Conservation (phyloP, 2,329 filamentous ascomycete species). For the Cyphellophora europaea region DNA sequence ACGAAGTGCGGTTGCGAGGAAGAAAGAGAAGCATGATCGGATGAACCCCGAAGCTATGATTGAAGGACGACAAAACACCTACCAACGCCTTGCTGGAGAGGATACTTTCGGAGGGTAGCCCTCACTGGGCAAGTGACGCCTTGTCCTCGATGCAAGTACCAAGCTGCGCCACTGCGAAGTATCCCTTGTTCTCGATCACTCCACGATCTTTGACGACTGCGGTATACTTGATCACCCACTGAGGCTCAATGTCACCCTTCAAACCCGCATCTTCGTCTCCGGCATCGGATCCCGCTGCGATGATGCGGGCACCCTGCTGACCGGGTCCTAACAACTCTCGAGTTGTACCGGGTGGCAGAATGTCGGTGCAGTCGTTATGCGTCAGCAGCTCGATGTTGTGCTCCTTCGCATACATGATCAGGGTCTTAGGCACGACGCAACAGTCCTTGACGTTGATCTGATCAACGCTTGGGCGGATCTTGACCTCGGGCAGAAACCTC, state of each 20-base stretch:
- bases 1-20: slow-evolving; percentile 87
- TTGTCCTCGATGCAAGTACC: slow-evolving; percentile 32
- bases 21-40: slow-evolving; percentile 97
- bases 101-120: slow-evolving; percentile 1
- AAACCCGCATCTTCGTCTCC: slow-evolving; percentile 45
- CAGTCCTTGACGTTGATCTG: slow-evolving; percentile 96
- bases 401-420: slow-evolving; percentile 75
- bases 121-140: too few species aligned
- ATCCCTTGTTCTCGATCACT: slow-evolving; percentile 97
- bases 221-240: slow-evolving; percentile 97
- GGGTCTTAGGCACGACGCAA: slow-evolving; percentile 84
- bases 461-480: slow-evolving; percentile 69
- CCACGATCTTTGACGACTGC: slow-evolving; percentile 88
- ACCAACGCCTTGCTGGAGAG: slow-evolving; percentile 13
- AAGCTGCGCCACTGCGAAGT: slow-evolving; percentile 79
- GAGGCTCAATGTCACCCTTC: slow-evolving; percentile 68
- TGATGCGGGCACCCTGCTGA: slow-evolving; percentile 62
- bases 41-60: too few species aligned
- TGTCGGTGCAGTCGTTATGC: slow-evolving; percentile 88
- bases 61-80: slow-evolving; percentile 5
- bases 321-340: slow-evolving; percentile 71
- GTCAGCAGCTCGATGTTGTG: slow-evolving; percentile 80
- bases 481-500: slow-evolving; percentile 64
- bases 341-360: slow-evolving; percentile 76
- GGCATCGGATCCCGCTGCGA: slow-evolving; percentile 50